These are phyloP conservation scores for Alternaria metachromatica DNA, from an alignment of 2,329 filamentous ascomycete species.

Conservation along the genomic window DNA sequence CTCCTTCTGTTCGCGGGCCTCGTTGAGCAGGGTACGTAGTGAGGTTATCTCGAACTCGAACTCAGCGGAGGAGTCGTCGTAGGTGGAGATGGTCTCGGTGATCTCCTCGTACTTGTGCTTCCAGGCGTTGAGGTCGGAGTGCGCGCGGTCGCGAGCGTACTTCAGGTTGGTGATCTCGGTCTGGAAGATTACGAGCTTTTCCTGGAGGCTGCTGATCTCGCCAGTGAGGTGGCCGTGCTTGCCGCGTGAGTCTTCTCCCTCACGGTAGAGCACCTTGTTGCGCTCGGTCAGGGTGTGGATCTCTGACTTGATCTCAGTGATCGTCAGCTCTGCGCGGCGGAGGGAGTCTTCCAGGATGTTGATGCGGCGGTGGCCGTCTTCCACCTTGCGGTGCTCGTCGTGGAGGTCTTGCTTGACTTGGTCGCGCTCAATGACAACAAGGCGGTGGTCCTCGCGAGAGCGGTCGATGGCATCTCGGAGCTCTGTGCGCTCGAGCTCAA, in stretches of 20 bases:
- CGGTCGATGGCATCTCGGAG: slow-evolving; percentile 22
- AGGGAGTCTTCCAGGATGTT: slow-evolving; percentile 28
- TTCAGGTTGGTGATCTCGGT: slow-evolving; percentile 29
- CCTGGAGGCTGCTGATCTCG: slow-evolving; percentile 21
- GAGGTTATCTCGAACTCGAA: slow-evolving; percentile 34
- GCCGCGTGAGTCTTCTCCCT: slow-evolving; percentile 24
- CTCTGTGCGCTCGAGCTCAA: slow-evolving; percentile 27
- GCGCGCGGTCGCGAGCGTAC: slow-evolving; percentile 25
- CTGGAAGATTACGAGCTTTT: slow-evolving; percentile 25
- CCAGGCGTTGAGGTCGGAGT: slow-evolving; percentile 28
- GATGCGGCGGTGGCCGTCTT: slow-evolving; percentile 25
- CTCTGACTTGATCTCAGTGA: slow-evolving; percentile 20
- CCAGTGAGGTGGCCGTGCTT: slow-evolving; percentile 22
- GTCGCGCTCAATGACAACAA: slow-evolving; percentile 31
- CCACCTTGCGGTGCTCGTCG: slow-evolving; percentile 25
- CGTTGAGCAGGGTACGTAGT: slow-evolving; percentile 26
- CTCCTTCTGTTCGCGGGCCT: slow-evolving; percentile 34
- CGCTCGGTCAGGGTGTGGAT: slow-evolving; percentile 25
- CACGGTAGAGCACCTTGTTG: slow-evolving; percentile 23
- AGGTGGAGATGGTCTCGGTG: slow-evolving; percentile 30
- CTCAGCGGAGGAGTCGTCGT: slow-evolving; percentile 25
- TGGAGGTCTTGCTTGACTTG: slow-evolving; percentile 31
- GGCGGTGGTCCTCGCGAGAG: slow-evolving; percentile 27
- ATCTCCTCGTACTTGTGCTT: slow-evolving; percentile 34
- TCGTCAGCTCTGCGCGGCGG: slow-evolving; percentile 23